A percentile compares a stretch with the other conserved stretches of the same genome.
phyloP scores from a whole-genome alignment of 164 flowering plant genomes.

The Nelumbo lutea region DNA sequence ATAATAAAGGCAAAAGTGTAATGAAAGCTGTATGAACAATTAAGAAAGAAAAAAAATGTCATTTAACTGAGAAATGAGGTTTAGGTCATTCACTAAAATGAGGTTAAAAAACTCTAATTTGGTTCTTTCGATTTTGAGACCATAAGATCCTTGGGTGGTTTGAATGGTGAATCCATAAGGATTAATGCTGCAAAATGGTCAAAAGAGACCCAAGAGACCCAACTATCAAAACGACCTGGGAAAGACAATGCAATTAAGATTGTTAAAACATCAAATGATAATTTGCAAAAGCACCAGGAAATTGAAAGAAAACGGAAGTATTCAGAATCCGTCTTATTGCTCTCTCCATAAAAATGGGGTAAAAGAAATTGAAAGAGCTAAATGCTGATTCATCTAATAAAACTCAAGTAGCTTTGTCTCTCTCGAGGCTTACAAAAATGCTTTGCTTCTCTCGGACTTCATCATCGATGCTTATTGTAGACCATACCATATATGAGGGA shows the following conservation, averaged over 20 bases:
- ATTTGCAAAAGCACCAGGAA: conserved; percentile 8
- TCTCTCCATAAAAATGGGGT: conserved; percentile 26
- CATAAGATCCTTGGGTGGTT: conserved; percentile 28
- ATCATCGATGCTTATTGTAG: too few species aligned
- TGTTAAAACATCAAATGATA: conserved; percentile 12
- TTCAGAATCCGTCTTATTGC: conserved; percentile 7
- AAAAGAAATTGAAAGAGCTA: conserved; percentile 13
- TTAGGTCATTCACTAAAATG: conserved; percentile 34
- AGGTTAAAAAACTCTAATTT: conserved; percentile 34
- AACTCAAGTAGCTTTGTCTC: too few species aligned
- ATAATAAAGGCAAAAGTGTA: too few species aligned
- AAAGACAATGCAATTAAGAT: conserved; percentile 13
- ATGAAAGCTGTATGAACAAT: too few species aligned
- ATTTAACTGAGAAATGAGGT: conserved; percentile 40
- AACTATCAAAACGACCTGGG: conserved; percentile 9
- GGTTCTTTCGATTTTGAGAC: conserved; percentile 45
- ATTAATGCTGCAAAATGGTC: conserved; percentile 21
- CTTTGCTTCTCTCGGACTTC: too few species aligned
- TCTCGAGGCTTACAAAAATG: too few species aligned
- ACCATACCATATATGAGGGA: too few species aligned
- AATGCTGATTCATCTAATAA: conserved; percentile 9
- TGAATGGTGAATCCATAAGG: conserved; percentile 17
- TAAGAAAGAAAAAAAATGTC: too few species aligned
- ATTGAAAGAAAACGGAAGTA: conserved; percentile 40
- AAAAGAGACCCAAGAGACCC: conserved; percentile 4